phyloP scores from a whole-genome alignment of 2,329 filamentous ascomycete genomes.

The Cladosporium halotolerans region DNA sequence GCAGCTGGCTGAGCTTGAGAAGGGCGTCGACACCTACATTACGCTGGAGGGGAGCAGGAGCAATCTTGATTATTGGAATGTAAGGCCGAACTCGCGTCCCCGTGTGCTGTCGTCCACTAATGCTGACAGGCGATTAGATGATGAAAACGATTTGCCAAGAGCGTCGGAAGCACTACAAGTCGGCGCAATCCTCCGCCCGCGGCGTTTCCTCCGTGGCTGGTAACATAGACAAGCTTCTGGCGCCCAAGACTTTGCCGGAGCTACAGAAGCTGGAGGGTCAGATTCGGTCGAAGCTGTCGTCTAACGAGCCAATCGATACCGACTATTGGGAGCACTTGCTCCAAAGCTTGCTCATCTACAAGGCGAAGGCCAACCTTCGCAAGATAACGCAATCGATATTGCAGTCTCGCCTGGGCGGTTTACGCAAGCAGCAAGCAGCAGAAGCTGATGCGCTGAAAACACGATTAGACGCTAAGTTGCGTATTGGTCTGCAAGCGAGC shows the following conservation, averaged over 20 bases:
- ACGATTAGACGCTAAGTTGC: conserved; percentile 40
- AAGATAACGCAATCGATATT: conserved; percentile 72
- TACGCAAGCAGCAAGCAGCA: conserved; percentile 62
- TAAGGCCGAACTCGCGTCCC: conserved; percentile 28
- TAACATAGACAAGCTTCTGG: conserved; percentile 82
- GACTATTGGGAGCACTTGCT: conserved; percentile 97
- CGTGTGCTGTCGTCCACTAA: not conserved
- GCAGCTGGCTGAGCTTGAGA: conserved; percentile 69
- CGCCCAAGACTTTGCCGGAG: conserved; percentile 78
- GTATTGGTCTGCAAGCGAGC: conserved; percentile 30
- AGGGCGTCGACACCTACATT: conserved; percentile 74
- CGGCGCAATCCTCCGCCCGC: conserved; percentile 56
- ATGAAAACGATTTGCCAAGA: conserved; percentile 80
- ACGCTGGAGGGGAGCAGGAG: conserved; percentile 69
- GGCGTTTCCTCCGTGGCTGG: conserved; percentile 75
- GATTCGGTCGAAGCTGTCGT: conserved; percentile 77
- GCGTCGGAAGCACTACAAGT: conserved; percentile 58
- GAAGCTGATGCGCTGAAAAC: conserved; percentile 54
- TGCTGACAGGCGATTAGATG: conserved; percentile 46
- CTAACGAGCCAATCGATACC: conserved; percentile 86
- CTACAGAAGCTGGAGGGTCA: conserved; percentile 81
- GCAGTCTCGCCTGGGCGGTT: conserved; percentile 58
- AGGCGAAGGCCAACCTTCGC: conserved; percentile 78
- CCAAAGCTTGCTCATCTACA: conserved; percentile 78
- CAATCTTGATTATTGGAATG: conserved; percentile 84